Evolutionary conservation across 1,284 basidiomycete species (phyloP).

Genomic region (Ganoderma lingzhi): DNA sequence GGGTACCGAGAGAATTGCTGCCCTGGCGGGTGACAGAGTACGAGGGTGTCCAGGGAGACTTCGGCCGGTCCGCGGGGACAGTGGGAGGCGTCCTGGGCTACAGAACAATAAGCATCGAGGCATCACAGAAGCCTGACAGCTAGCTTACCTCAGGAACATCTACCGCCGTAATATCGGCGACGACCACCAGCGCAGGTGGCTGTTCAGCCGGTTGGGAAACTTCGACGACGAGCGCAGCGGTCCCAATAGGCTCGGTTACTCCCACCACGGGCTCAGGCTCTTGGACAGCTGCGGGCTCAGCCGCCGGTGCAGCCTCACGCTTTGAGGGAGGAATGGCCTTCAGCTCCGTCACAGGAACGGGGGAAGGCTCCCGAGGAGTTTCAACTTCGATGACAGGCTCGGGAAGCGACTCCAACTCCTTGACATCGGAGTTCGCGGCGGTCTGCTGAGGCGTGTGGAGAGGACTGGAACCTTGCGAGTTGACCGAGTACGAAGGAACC

Average conservation of each 20-base stretch:
- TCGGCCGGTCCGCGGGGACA: constrained; percentile 27
- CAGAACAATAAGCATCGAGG: not conserved
- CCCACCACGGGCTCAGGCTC: constrained; percentile 8
- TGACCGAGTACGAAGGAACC: constrained; percentile 30
- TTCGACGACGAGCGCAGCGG: constrained; percentile 14
- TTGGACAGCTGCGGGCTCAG: constrained; percentile 3
- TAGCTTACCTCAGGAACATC: constrained; percentile 21
- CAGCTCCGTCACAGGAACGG: constrained; percentile 3
- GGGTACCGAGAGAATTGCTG: constrained; percentile 29
- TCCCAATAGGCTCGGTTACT: constrained; percentile 1
- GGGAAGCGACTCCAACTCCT: constrained; percentile 32
- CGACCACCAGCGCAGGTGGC: constrained; percentile 24
- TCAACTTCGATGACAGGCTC: constrained; percentile 18
- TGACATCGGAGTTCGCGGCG: constrained; percentile 33
- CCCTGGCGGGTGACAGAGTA: constrained; percentile 40
- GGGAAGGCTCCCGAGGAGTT: constrained; percentile 9
- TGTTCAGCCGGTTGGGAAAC: constrained; percentile 15
- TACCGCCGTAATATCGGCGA: constrained; percentile 20
- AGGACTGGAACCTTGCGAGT: constrained; percentile 29
- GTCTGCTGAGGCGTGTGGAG: constrained; percentile 30
- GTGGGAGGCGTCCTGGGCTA: constrained; percentile 26
- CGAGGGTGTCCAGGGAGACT: constrained; percentile 37
- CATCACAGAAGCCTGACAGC: not conserved
- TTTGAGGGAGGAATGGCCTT: not conserved
- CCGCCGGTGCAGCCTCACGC: constrained; percentile 14